These are phyloP conservation scores for Ophiostoma australiae DNA, from an alignment of 2,329 filamentous ascomycete genomes.

Conservation along the genomic window DNA sequence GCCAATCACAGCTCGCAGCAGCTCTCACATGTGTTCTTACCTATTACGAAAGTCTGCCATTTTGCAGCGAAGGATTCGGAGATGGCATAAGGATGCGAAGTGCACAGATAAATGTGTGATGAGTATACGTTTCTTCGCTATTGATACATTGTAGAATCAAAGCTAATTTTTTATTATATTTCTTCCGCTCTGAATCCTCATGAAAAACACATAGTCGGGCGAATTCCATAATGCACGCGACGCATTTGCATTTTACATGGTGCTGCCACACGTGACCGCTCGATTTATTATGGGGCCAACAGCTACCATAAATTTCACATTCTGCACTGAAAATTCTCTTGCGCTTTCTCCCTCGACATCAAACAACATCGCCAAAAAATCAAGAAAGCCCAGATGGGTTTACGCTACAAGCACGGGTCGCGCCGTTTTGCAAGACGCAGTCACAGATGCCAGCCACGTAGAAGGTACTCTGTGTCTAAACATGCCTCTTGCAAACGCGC, in stretches of 20 bases:
- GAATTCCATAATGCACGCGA: no score
- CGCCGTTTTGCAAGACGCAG: not conserved
- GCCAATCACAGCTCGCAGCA: not conserved
- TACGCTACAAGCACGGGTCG: not conserved
- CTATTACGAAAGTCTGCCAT: not conserved
- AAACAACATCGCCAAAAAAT: conserved; percentile 5
- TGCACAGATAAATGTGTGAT: not conserved
- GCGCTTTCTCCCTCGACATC: not conserved
- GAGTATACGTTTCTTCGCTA: not conserved
- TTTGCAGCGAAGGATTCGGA: conserved; percentile 1
- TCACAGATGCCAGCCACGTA: not conserved
- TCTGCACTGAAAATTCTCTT: conserved; percentile 18
- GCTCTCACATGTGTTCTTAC: not conserved
- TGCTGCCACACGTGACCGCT: conserved; percentile 9
- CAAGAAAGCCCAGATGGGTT: not conserved
- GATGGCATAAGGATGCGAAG: not conserved
- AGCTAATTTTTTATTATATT: not conserved
- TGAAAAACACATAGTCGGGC: no score
- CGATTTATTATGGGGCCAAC: not conserved
- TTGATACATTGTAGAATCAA: no score
- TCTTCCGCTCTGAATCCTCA: no score
- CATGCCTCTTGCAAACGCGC: not conserved
- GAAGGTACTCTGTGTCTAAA: not conserved
- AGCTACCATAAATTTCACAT: conserved; percentile 19
- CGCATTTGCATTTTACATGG: not conserved